Evolutionary conservation across 2,329 filamentous ascomycete species (phyloP).

Genomic region (Colletotrichum incanum): DNA sequence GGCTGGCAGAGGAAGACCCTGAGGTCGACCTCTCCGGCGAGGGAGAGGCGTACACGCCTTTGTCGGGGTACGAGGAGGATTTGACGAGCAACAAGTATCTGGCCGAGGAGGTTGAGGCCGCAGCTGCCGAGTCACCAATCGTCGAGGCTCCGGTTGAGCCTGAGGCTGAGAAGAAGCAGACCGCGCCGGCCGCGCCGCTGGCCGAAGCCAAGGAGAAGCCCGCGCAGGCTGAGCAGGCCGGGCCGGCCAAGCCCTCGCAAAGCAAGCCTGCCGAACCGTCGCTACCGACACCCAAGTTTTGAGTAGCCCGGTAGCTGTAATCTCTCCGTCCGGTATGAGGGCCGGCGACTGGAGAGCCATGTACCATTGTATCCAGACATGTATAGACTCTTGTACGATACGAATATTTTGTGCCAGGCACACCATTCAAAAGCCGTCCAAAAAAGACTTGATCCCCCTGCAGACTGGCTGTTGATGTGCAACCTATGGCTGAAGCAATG

Average conservation of each 20-base stretch:
- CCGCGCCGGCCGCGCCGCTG: neutral
- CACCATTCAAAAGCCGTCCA: neutral
- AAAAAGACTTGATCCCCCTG: conserved; percentile 3
- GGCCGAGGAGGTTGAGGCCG: conserved; percentile 24
- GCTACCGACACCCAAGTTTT: conserved; percentile 35
- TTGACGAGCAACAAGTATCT: conserved; percentile 17
- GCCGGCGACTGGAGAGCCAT: conserved; percentile 21
- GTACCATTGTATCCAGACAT: conserved; percentile 42
- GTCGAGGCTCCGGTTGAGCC: neutral
- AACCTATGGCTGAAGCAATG: neutral
- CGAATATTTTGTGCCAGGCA: conserved; percentile 26
- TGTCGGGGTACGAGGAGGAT: conserved; percentile 53
- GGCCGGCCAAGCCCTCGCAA: conserved; percentile 27
- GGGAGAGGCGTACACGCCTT: conserved; percentile 66
- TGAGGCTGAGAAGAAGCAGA: conserved; percentile 5
- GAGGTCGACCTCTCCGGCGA: conserved; percentile 74
- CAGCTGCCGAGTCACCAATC: neutral
- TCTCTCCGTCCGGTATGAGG: conserved; percentile 1
- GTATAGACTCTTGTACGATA: conserved; percentile 44
- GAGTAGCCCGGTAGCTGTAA: conserved; percentile 16
- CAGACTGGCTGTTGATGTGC: neutral
- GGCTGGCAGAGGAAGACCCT: conserved; percentile 75
- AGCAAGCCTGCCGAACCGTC: conserved; percentile 22
- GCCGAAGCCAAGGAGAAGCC: neutral
- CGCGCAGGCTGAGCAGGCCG: conserved; percentile 33